Conservation (phyloP, 495 filamentous ascomycete genomes). For the Penicillium longicatenatum region DNA sequence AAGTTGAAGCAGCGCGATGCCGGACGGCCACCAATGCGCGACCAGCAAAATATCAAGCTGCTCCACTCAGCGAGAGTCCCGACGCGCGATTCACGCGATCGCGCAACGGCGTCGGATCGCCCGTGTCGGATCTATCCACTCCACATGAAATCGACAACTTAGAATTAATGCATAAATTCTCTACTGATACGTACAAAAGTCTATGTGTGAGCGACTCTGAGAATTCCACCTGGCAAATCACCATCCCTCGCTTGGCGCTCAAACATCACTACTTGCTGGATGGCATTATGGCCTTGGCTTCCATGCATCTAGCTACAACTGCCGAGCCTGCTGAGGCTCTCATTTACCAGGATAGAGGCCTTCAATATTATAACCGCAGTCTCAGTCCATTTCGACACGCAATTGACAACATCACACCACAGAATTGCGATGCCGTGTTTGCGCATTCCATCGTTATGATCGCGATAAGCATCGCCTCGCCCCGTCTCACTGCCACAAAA, state of each 20-base stretch:
- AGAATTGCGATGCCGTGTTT: slow-evolving; percentile 50
- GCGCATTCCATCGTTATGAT: slow-evolving; percentile 50
- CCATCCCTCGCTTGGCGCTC: slow-evolving; percentile 46
- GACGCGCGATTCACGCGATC: slow-evolving; percentile 9
- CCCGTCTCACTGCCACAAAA: slow-evolving; percentile 30
- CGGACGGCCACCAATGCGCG: background rate
- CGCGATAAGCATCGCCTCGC: slow-evolving; percentile 42
- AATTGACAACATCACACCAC: slow-evolving; percentile 40
- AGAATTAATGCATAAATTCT: slow-evolving; percentile 23
- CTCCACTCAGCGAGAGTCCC: background rate
- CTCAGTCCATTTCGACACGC: slow-evolving; percentile 43
- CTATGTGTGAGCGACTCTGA: slow-evolving; percentile 27
- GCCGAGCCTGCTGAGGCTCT: slow-evolving; percentile 28
- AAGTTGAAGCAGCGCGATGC: slow-evolving; percentile 24
- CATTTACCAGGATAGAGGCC: slow-evolving; percentile 43
- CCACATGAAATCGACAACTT: slow-evolving; percentile 27
- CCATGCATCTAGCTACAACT: slow-evolving; percentile 49
- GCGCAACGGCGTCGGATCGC: slow-evolving; percentile 17
- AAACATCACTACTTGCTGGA: slow-evolving; percentile 51
- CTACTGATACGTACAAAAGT: slow-evolving; percentile 20
- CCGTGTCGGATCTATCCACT: slow-evolving; percentile 19
- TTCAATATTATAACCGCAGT: slow-evolving; percentile 48
- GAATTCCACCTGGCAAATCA: slow-evolving; percentile 27
- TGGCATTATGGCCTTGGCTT: slow-evolving; percentile 53
- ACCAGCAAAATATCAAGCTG: slow-evolving; percentile 1